Evolutionary conservation across 2,329 filamentous ascomycete species (phyloP), one percentile per base, ranked within the genome.

Genomic region (Orbilia javanica): DNA sequence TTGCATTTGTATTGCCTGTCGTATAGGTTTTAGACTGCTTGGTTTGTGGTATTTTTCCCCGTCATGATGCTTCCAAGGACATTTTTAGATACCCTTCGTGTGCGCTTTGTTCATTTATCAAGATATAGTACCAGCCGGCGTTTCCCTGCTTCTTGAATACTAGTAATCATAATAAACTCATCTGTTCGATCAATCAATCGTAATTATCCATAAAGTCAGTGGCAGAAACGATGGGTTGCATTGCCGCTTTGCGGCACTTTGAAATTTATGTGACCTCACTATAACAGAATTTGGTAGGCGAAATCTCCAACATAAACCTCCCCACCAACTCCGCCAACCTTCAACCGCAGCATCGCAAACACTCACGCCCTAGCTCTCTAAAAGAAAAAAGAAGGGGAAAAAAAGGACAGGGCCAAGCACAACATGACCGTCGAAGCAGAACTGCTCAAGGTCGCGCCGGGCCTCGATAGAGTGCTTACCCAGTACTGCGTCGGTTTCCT

Each of bases 401-500:
- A 42, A 22, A 52, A n/a, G 7, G 52, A n/a, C 52, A 50, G 1
- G 13, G 25, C 4, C 10, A 25, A 50, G 46, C 8, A 25, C 10
- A 25, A 3, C 20, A 79, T 79, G 75, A 69, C 75, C 2, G 70
- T 71, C 39, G 75, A 79, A 70, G 63, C 63, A 36, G 69, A 79
- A 39, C 75, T 79, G 20, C 64, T 69, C 36, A 79, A 44, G 64
- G 89, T 93, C 81, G 89, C 97, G 81, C 94, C 94, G 79, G 91
- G 92, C 83, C 93, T 97, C 81, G 94, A 97, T 85, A 93, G 92
- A 75, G 88, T 97, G 79, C 87, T 97, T 81, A 94, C 93, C 60
- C 93, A 97, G 85, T 97, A 97, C 85, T 96, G 94, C 50, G 93
- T 93, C 80, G 96, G 96, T 73, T 99, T 98, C 84, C 88, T 99